These are phyloP conservation scores for Pseudopyricularia cyperi DNA, from an alignment of 2,329 filamentous ascomycete species.

Conservation along the genomic window DNA sequence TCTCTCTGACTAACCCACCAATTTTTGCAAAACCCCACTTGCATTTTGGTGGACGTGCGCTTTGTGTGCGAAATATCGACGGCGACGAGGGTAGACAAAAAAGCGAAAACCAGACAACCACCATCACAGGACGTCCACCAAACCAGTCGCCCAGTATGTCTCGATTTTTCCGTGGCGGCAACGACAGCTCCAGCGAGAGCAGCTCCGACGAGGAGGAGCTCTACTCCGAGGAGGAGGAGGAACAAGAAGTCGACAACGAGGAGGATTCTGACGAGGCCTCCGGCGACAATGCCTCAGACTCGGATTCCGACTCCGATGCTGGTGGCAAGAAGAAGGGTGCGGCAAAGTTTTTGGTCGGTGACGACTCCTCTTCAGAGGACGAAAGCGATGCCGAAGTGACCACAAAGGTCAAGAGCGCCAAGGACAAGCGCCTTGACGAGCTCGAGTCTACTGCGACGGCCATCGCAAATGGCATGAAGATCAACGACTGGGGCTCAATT, in stretches of 20 bases:
- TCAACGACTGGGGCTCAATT: constrained; percentile 93
- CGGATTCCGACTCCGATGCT: constrained; percentile 48
- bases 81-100: neutral
- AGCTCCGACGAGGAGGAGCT: constrained; percentile 95
- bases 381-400: constrained; percentile 75
- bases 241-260: constrained; percentile 39
- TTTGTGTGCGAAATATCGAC: neutral
- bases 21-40: neutral
- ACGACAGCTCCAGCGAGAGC: constrained; percentile 89
- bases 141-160: constrained; percentile 52
- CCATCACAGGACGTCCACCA: too few relatives aligned
- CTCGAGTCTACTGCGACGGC: constrained; percentile 77
- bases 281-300: constrained; percentile 37
- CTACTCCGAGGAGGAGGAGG: constrained; percentile 64
- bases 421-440: constrained; percentile 94
- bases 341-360: constrained; percentile 68
- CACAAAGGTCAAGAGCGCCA: constrained; percentile 88
- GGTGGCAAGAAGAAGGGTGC: constrained; percentile 57
- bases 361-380: constrained; percentile 56
- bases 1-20: constrained; percentile 1
- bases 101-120: neutral
- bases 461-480: constrained; percentile 96
- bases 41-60: neutral
- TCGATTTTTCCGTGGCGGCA: constrained; percentile 88
- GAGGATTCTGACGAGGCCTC: constrained; percentile 30